phyloP scores from a whole-genome alignment of 768 basidiomycete genomes.

The Coprinopsis strossmayeri region DNA sequence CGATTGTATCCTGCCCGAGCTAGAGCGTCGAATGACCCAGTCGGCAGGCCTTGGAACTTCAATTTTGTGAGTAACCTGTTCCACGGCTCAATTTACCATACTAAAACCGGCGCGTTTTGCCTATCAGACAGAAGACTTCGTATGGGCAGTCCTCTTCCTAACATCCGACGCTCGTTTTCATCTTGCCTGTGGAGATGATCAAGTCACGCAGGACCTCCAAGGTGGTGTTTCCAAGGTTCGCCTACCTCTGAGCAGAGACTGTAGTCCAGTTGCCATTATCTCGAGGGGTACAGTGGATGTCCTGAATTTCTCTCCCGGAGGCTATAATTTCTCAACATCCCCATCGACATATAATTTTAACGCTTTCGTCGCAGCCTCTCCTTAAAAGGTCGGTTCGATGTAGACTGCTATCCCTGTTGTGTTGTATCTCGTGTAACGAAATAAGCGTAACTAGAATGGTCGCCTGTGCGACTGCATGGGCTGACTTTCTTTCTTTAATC shows the following conservation, averaged over 20 bases:
- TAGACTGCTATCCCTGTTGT: no score
- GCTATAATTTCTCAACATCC: conserved; percentile 34
- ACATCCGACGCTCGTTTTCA: conserved; percentile 35
- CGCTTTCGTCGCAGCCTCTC: conserved; percentile 40
- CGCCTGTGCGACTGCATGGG: no score
- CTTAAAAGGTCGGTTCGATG: no score
- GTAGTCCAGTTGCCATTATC: conserved; percentile 16
- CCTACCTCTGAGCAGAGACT: conserved; percentile 26
- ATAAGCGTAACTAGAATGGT: no score
- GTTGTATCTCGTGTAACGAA: no score
- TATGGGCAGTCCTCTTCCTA: conserved; percentile 51
- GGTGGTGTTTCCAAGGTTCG: conserved; percentile 45
- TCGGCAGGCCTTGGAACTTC: conserved; percentile 40
- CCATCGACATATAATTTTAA: conserved; percentile 59
- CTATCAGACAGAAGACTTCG: conserved; percentile 42
- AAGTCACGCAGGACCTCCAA: conserved; percentile 19
- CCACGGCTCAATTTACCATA: neutral
- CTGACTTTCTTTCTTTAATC: no score
- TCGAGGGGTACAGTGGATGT: conserved; percentile 27
- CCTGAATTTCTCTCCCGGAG: conserved; percentile 31
- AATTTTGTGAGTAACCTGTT: conserved; percentile 32
- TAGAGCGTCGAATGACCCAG: conserved; percentile 29
- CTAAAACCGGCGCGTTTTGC: neutral
- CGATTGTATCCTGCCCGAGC: conserved; percentile 26
- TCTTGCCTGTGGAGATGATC: conserved; percentile 29